These are phyloP conservation scores for Colletotrichum horii DNA, from an alignment of 2,329 filamentous ascomycete genomes.

Conservation along the genomic window DNA sequence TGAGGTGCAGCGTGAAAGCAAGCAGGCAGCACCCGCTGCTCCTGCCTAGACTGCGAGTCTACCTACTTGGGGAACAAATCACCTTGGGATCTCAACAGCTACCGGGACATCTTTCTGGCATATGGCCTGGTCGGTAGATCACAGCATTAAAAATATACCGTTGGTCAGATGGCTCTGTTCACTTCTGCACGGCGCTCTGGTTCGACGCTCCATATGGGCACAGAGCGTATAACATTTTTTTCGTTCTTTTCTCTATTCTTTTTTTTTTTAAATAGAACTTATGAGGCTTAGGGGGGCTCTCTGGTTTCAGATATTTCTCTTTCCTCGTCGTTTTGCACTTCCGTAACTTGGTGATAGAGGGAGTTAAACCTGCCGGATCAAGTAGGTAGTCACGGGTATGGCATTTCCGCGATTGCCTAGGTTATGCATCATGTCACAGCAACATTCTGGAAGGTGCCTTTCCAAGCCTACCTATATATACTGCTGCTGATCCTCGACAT, in stretches of 20 bases:
- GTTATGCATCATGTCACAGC: no score
- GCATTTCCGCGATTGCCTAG: background rate
- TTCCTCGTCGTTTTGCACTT: background rate
- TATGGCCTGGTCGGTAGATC: background rate
- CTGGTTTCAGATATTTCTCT: no score
- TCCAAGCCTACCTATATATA: background rate
- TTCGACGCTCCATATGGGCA: background rate
- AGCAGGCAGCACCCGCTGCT: background rate
- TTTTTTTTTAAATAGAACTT: background rate
- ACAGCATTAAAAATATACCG: background rate
- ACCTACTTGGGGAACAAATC: background rate
- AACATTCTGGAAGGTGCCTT: background rate
- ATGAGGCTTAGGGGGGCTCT: no score
- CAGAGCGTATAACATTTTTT: background rate
- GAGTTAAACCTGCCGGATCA: background rate
- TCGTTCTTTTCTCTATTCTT: background rate
- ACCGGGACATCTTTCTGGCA: background rate
- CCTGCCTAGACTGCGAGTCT: background rate
- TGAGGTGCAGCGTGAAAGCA: background rate
- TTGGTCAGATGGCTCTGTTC: background rate
- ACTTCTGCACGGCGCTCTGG: background rate
- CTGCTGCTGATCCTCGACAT: background rate
- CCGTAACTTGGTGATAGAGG: background rate
- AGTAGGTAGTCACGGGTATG: background rate
- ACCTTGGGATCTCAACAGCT: background rate